phyloP scores from a whole-genome alignment of 331 rosid species.

The Cydonia oblonga region DNA sequence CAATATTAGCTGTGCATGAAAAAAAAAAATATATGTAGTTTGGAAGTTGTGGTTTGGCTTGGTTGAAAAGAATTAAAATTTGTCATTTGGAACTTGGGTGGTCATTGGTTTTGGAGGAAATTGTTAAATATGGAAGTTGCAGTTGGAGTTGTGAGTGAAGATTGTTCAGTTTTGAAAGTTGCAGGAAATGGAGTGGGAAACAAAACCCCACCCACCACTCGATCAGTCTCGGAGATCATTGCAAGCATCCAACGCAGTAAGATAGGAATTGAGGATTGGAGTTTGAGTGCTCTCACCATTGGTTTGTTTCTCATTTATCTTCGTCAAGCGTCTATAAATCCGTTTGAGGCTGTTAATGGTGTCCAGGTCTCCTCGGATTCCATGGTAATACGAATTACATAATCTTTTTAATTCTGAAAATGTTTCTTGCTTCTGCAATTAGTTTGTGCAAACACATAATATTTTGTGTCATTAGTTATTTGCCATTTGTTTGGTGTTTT shows the following conservation, averaged over 20 bases:
- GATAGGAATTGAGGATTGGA: constrained; percentile 86
- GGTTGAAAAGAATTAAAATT: not conserved
- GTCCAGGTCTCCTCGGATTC: constrained; percentile 59
- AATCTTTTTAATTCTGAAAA: constrained; percentile 9
- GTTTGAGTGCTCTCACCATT: constrained; percentile 82
- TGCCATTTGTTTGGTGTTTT: constrained; percentile 21
- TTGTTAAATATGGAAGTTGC: not conserved
- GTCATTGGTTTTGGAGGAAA: not conserved
- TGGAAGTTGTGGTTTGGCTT: not conserved
- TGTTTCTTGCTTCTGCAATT: too few relatives aligned
- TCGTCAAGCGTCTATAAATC: constrained; percentile 68
- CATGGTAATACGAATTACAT: constrained; percentile 31
- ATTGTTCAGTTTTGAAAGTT: constrained; percentile 14
- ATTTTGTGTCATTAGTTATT: constrained; percentile 1
- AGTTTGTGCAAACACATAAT: not conserved
- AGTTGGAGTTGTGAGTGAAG: not conserved
- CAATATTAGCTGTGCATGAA: not conserved
- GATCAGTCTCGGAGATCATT: constrained; percentile 67
- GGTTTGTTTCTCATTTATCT: constrained; percentile 86
- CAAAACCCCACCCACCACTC: constrained; percentile 41
- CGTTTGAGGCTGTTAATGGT: constrained; percentile 58
- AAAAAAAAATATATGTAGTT: not conserved
- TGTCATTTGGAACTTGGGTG: not conserved
- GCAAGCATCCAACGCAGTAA: constrained; percentile 69
- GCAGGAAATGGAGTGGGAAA: constrained; percentile 45